Conservation (phyloP, 768 basidiomycete species). For the Calocera cornea region DNA sequence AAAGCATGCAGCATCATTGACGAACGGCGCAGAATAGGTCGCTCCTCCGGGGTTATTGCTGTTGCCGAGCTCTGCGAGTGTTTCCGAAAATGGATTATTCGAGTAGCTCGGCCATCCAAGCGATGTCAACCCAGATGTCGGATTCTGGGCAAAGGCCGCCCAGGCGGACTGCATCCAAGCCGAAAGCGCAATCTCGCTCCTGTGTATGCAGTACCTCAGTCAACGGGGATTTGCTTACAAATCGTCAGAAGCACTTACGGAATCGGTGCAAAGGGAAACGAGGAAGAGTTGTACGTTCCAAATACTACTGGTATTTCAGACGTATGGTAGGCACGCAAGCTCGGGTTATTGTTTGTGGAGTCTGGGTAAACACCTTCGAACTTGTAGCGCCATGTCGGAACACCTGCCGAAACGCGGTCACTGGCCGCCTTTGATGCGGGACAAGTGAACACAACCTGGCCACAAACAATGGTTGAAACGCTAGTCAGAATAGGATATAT, state of each 20-base stretch:
- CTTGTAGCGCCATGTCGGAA: background rate
- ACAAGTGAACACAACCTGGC: background rate
- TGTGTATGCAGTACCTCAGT: background rate
- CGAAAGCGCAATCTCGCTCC: slow-evolving; percentile 24
- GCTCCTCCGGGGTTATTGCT: background rate
- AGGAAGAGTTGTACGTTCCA: slow-evolving; percentile 18
- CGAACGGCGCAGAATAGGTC: background rate
- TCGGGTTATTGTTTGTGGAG: background rate
- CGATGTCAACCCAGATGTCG: slow-evolving; percentile 21
- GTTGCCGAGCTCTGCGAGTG: background rate
- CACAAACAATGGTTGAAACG: background rate
- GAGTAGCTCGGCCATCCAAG: slow-evolving; percentile 22
- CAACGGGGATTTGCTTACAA: background rate
- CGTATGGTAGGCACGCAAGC: slow-evolving; percentile 26
- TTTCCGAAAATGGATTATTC: slow-evolving; percentile 12
- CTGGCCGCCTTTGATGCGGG: background rate
- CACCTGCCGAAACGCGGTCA: background rate
- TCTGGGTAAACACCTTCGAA: background rate
- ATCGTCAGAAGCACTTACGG: background rate
- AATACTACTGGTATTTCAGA: slow-evolving; percentile 32
- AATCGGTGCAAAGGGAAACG: slow-evolving; percentile 3
- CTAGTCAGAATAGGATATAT: background rate
- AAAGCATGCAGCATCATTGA: background rate
- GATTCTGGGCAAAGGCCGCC: slow-evolving; percentile 34
- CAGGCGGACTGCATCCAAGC: slow-evolving; percentile 29